phyloP scores from a whole-genome alignment of 1,284 basidiomycete genomes.

The Apiotrichum porosum region DNA sequence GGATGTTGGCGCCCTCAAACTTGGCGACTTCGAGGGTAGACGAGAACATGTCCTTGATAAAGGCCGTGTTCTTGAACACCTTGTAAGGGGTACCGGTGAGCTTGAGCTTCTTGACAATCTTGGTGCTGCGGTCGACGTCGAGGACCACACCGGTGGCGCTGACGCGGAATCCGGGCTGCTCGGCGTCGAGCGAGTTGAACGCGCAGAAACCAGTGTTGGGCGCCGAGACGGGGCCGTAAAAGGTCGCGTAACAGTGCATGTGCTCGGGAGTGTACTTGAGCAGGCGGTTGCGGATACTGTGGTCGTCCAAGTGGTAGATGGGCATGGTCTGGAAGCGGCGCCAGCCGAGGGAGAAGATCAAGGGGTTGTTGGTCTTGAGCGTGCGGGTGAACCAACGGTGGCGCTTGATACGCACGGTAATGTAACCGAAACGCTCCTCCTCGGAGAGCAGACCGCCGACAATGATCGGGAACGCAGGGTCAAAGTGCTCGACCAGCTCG shows the following conservation, averaged over 20 bases:
- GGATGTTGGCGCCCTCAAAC: slow-evolving; percentile 93
- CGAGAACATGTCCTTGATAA: slow-evolving; percentile 96
- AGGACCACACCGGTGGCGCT: slow-evolving; percentile 92
- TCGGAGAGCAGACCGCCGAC: slow-evolving; percentile 87
- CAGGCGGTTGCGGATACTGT: slow-evolving; percentile 95
- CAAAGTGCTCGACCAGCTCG: slow-evolving; percentile 91
- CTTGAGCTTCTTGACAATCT: slow-evolving; percentile 99
- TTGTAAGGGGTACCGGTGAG: slow-evolving; percentile 91
- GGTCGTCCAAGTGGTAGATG: slow-evolving; percentile 94
- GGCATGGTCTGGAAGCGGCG: slow-evolving; percentile 91
- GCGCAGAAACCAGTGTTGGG: slow-evolving; percentile 98
- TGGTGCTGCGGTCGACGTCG: slow-evolving; percentile 82
- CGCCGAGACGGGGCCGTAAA: slow-evolving; percentile 82
- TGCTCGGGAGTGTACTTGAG: slow-evolving; percentile 99
- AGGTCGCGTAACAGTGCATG: slow-evolving; percentile 97
- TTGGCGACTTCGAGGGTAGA: slow-evolving; percentile 91
- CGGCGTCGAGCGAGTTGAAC: slow-evolving; percentile 76
- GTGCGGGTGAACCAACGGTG: slow-evolving; percentile 92
- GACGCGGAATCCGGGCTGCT: slow-evolving; percentile 74
- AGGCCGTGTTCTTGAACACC: slow-evolving; percentile 99
- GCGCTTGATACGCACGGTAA: slow-evolving; percentile 93
- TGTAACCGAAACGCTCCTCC: slow-evolving; percentile 87
- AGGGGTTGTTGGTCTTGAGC: slow-evolving; percentile 94
- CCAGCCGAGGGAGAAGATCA: slow-evolving; percentile 95
- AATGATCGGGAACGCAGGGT: slow-evolving; percentile 83